A percentile compares a stretch with the other conserved stretches of the same genome.
These are phyloP conservation scores for Kalmusia sp. DNA, from an alignment of 2,329 filamentous ascomycete species.

Conservation along the genomic window DNA sequence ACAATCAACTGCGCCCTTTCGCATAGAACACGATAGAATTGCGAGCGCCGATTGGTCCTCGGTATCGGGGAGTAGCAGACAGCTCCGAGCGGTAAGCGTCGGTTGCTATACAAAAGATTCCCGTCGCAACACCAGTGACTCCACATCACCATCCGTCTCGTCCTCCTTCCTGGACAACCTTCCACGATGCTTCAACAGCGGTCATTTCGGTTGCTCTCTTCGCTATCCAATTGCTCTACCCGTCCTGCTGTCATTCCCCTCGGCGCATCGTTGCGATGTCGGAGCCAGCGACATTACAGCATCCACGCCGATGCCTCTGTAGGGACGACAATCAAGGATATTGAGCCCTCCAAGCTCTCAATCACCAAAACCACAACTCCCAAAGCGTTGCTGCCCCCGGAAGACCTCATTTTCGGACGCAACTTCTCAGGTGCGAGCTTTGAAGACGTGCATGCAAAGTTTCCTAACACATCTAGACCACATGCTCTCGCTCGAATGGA, in stretches of 20 bases:
- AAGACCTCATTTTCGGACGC: constrained; percentile 87
- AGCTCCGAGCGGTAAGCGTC: constrained; percentile 32
- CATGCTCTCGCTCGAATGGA: constrained; percentile 97
- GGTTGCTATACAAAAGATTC: constrained; percentile 32
- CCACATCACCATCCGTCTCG: constrained; percentile 19
- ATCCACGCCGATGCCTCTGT: constrained; percentile 55
- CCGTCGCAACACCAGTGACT: constrained; percentile 16
- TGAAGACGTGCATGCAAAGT: constrained; percentile 9
- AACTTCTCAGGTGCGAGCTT: constrained; percentile 78
- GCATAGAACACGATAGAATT: background rate
- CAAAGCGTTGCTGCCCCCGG: constrained; percentile 74
- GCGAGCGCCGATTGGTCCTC: constrained; percentile 24
- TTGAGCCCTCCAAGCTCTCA: constrained; percentile 79
- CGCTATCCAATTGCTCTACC: constrained; percentile 33
- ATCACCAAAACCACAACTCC: constrained; percentile 78
- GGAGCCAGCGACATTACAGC: constrained; percentile 56
- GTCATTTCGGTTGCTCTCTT: constrained; percentile 43
- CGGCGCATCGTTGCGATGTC: constrained; percentile 54
- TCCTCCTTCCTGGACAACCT: constrained; percentile 11
- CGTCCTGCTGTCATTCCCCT: constrained; percentile 39
- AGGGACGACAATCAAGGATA: constrained; percentile 65
- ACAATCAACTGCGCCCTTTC: constrained; percentile 28
- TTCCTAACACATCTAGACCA: constrained; percentile 70
- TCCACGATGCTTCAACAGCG: constrained; percentile 47
- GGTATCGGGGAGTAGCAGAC: constrained; percentile 9